phyloP scores from a whole-genome alignment of 2,329 filamentous ascomycete genomes.

The Aureobasidium zeae region DNA sequence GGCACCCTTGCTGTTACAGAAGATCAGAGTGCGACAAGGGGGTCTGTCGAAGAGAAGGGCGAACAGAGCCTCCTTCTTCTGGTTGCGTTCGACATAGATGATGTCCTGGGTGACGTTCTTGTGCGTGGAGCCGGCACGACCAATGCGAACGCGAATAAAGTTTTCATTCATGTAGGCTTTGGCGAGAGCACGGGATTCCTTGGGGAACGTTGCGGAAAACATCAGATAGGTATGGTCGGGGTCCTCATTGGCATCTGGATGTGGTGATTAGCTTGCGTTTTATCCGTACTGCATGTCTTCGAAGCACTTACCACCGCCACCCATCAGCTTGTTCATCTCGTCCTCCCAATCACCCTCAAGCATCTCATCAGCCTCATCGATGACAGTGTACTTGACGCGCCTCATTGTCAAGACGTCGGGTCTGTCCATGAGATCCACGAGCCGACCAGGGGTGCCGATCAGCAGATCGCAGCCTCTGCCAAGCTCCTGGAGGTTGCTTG shows the following conservation, averaged over 20 bases:
- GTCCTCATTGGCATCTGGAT: slow-evolving; percentile 63
- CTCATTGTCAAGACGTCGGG: slow-evolving; percentile 59
- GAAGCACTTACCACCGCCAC: slow-evolving; percentile 60
- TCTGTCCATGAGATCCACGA: slow-evolving; percentile 73
- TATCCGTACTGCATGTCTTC: not conserved
- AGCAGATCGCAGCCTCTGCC: slow-evolving; percentile 80
- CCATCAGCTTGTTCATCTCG: slow-evolving; percentile 66
- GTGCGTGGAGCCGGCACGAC: slow-evolving; percentile 75
- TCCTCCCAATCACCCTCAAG: slow-evolving; percentile 69
- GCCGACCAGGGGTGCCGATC: slow-evolving; percentile 76
- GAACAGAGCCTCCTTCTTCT: slow-evolving; percentile 62
- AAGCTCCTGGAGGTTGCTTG: slow-evolving; percentile 62
- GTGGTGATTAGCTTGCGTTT: not conserved
- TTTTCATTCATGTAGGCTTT: slow-evolving; percentile 63
- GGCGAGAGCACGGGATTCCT: slow-evolving; percentile 65
- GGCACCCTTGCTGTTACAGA: slow-evolving; percentile 70
- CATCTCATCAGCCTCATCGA: slow-evolving; percentile 95
- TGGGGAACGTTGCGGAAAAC: slow-evolving; percentile 93
- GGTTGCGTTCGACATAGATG: slow-evolving; percentile 52
- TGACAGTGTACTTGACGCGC: slow-evolving; percentile 66
- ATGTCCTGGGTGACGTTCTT: slow-evolving; percentile 72
- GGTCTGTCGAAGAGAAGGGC: slow-evolving; percentile 62
- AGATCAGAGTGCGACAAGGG: slow-evolving; percentile 75
- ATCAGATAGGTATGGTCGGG: slow-evolving; percentile 63
- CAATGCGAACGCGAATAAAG: slow-evolving; percentile 73